Base-by-base conservation (phyloP, 495 filamentous ascomycete species). In the Bombardia bombarda region DNA sequence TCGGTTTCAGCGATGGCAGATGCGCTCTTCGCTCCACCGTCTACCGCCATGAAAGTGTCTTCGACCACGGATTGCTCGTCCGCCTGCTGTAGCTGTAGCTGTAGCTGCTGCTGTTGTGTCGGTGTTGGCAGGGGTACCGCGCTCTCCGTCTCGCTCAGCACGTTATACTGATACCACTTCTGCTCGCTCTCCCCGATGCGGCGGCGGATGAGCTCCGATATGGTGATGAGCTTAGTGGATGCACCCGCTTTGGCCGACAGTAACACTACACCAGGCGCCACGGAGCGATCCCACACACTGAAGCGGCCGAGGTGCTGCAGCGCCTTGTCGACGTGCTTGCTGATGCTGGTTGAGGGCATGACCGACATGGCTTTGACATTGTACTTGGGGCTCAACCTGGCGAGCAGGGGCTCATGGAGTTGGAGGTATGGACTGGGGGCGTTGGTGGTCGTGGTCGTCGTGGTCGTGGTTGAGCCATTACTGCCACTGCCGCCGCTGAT, bases 181-280 rank as follows among this genome's bases (percentile, higher is more conserved):
- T 66, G 64, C 1, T 68, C 67, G 32, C 57, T 55, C 38, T 73
- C 65, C n/a, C 45, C 61, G 32, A 86, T 63, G 21, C 77, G 68
- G 17, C 78, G 63, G 49, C 82, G 82, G 10, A 74, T 66, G 13
- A 86, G 77, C 60, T 86, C 83, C 22, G 71, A 68, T 18, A 86
- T 69, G 12, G 73, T 78, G 44, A 84, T 71, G 39, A 82, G 65
- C 56, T 87, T 87, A 48, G 63, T 58, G 7, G 74, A 67, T 2
- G 66, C 66, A 4, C 51, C 40, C 5, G 68, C 67, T 49, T 74
- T 77, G 19, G 79, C 77, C 45, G 69, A 67, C 13, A 85, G 51
- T 9, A 74, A 51, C 2, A 65, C 60, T 9, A 62, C 54, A 4
- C 53, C 60, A 1, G 61, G 61, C 0, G 55, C 45, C 0, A 63